Conservation (phyloP, 768 basidiomycete species). For the Mycena vitilis region DNA sequence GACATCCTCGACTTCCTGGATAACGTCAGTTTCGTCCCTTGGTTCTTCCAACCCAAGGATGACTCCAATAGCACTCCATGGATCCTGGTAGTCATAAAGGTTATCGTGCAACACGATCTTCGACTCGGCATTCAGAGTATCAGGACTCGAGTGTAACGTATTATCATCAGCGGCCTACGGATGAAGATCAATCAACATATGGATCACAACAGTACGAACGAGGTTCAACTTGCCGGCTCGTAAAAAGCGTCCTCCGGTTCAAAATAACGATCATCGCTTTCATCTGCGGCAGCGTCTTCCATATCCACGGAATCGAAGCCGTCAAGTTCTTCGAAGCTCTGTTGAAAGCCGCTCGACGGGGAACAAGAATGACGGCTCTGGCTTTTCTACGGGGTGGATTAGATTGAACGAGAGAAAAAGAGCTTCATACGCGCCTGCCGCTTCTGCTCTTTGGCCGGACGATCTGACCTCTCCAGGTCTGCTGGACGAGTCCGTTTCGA, state of each 20-base stretch:
- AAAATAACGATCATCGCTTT: not conserved
- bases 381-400: constrained; percentile 10
- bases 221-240: constrained; percentile 4
- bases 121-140: constrained; percentile 50
- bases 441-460: constrained; percentile 4
- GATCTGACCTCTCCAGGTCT: constrained; percentile 9
- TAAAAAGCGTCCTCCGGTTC: not conserved
- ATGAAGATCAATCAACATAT: not conserved
- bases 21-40: not conserved
- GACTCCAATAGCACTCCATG: constrained; percentile 57
- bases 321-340: constrained; percentile 3
- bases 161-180: not conserved
- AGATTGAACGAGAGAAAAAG: not conserved
- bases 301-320: constrained; percentile 17
- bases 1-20: not conserved
- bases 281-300: not conserved
- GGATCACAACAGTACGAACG: not conserved
- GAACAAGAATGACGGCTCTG: not conserved
- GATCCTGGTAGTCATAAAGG: constrained; percentile 56
- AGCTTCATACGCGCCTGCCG: constrained; percentile 7
- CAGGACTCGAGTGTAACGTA: not conserved
- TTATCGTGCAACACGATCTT: constrained; percentile 27
- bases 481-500: constrained; percentile 14
- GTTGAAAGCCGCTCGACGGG: not conserved
- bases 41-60: constrained; percentile 49